Conservation (phyloP, 140 eudicot species). For the Ambrosia hybrid region DNA sequence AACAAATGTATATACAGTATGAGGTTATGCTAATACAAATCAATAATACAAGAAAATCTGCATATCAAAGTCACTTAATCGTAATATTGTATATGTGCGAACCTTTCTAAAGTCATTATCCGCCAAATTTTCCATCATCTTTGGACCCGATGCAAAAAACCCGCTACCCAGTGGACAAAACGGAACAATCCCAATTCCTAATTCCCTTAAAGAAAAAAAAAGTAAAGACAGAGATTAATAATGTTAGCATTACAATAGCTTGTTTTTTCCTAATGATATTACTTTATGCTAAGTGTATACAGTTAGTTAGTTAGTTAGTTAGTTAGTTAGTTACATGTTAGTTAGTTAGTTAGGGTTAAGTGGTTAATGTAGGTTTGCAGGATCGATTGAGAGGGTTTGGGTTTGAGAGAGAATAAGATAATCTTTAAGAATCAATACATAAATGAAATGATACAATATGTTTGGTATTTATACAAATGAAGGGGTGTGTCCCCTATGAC, state of each 20-base stretch:
- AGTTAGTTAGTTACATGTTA: neutral
- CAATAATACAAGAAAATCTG: neutral
- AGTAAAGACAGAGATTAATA: neutral
- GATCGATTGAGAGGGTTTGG: too few relatives aligned
- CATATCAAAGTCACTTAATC: conserved; percentile 3
- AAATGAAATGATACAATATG: too few relatives aligned
- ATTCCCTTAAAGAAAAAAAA: conserved; percentile 35
- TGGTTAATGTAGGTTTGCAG: too few relatives aligned
- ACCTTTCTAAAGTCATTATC: conserved; percentile 37
- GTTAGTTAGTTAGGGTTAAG: too few relatives aligned
- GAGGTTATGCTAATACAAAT: neutral
- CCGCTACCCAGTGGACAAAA: conserved; percentile 67
- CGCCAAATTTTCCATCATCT: conserved; percentile 31
- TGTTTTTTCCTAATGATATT: neutral
- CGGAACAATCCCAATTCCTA: conserved; percentile 73
- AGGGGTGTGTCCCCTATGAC: too few relatives aligned
- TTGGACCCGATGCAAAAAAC: conserved; percentile 60
- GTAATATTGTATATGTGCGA: conserved; percentile 7
- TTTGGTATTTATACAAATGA: too few relatives aligned
- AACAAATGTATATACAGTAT: too few relatives aligned
- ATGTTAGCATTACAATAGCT: neutral
- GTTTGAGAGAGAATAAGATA: too few relatives aligned
- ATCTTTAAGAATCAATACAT: too few relatives aligned
- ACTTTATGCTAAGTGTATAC: neutral
- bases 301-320: neutral